A percentile compares a stretch with the other conserved stretches of the same genome.
These are phyloP conservation scores for Candida vaughaniae DNA, from an alignment of 805 yeast species.

Conservation along the genomic window DNA sequence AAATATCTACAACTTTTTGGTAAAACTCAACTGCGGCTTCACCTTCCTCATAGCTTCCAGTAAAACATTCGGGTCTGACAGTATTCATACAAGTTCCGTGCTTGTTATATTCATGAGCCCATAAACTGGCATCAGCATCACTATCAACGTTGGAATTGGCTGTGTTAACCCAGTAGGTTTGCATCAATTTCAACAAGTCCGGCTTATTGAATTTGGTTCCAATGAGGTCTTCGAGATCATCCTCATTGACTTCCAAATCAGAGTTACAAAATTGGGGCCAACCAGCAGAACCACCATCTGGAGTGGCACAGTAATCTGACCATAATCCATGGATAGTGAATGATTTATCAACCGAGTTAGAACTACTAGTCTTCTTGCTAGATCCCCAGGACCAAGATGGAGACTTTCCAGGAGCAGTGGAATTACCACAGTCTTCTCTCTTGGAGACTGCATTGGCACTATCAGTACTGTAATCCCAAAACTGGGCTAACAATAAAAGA, in stretches of 20 bases:
- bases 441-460: conserved; percentile 1
- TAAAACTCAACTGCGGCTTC: conserved; percentile 30
- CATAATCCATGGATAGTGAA: conserved; percentile 47
- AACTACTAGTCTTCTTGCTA: conserved; percentile 13
- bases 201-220: conserved; percentile 41
- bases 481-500: conserved; percentile 77
- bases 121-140: conserved; percentile 45
- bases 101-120: conserved; percentile 93
- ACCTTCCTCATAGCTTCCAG: conserved; percentile 19
- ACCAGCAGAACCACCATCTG: conserved; percentile 52
- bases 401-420: not conserved
- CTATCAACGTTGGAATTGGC: conserved; percentile 69
- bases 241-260: conserved; percentile 46
- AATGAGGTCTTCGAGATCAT: conserved; percentile 33
- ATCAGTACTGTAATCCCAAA: conserved; percentile 80
- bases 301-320: conserved; percentile 49
- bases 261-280: conserved; percentile 77
- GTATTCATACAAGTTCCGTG: conserved; percentile 93
- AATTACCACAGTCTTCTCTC: not conserved
- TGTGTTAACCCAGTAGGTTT: conserved; percentile 50
- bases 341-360: conserved; percentile 29
- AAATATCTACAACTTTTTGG: conserved; percentile 27
- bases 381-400: conserved; percentile 1
- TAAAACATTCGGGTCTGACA: conserved; percentile 69
- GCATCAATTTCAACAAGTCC: conserved; percentile 58